Percentiles rank a stretch among this genome's conserved stretches.
These are phyloP conservation scores for Aspergillus pseudotamarii DNA, from an alignment of 2,329 filamentous ascomycete species.

Conservation along the genomic window DNA sequence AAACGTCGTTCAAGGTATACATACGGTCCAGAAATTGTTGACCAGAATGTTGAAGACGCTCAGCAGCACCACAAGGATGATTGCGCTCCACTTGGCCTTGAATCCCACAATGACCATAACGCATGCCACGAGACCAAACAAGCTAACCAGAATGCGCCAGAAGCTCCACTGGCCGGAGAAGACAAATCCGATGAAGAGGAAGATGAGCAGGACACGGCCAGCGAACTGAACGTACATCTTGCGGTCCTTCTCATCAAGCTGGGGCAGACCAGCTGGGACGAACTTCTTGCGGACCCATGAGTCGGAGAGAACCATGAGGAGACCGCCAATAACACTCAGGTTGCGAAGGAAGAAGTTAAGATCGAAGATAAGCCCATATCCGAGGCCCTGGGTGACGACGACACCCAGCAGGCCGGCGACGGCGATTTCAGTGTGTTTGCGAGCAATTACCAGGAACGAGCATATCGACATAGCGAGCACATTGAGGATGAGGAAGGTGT, in stretches of 20 bases:
- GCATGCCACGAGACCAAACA: slow-evolving; percentile 85
- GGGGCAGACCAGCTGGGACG: slow-evolving; percentile 89
- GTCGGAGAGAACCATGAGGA: slow-evolving; percentile 97
- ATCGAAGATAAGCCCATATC: slow-evolving; percentile 97
- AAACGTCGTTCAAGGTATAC: slow-evolving; percentile 38
- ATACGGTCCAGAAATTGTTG: slow-evolving; percentile 99
- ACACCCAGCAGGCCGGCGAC: slow-evolving; percentile 88
- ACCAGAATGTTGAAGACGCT: slow-evolving; percentile 96
- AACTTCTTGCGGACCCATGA: slow-evolving; percentile 98
- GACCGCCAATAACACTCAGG: slow-evolving; percentile 91
- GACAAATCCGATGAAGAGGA: slow-evolving; percentile 95
- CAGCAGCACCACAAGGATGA: slow-evolving; percentile 89
- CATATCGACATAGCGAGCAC: slow-evolving; percentile 83
- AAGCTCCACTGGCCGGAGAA: slow-evolving; percentile 93
- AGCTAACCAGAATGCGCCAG: slow-evolving; percentile 80
- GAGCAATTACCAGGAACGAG: slow-evolving; percentile 83
- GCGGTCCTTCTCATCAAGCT: slow-evolving; percentile 97
- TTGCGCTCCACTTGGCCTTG: slow-evolving; percentile 99
- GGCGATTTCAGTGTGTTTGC: slow-evolving; percentile 91
- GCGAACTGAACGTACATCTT: slow-evolving; percentile 99
- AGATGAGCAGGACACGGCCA: slow-evolving; percentile 91
- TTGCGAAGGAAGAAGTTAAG: slow-evolving; percentile 99
- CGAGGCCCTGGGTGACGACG: slow-evolving; percentile 88
- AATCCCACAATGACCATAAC: slow-evolving; percentile 99
- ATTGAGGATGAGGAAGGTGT: slow-evolving; percentile 89